Conservation (phyloP, 441 rosid genomes). For the Syzygium syzygioides region DNA sequence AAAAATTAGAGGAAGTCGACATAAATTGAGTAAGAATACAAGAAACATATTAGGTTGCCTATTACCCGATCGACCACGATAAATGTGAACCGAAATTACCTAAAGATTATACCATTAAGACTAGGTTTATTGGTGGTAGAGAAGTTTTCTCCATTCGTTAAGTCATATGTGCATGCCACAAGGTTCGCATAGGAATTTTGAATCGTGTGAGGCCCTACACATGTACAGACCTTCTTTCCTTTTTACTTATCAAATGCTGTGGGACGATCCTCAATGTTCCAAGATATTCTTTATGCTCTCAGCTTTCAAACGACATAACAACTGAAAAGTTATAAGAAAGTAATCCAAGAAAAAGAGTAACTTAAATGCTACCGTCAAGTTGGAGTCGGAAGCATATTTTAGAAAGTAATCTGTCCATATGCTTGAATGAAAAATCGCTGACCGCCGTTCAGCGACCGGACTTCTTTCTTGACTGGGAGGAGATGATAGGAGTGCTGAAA, state of each 20-base stretch:
- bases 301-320: no score
- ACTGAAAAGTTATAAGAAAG: background rate
- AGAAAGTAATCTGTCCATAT: background rate
- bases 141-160: background rate
- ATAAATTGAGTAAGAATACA: background rate
- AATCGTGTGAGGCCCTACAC: background rate
- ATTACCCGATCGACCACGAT: background rate
- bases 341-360: background rate
- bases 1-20: background rate
- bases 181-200: background rate
- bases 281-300: background rate
- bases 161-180: background rate
- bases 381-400: background rate
- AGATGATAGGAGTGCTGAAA: background rate
- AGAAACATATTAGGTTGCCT: background rate
- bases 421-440: background rate
- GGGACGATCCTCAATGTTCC: background rate
- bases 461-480: background rate
- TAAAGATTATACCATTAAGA: background rate
- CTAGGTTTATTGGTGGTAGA: background rate
- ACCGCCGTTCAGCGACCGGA: background rate
- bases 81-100: no score
- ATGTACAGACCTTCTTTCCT: background rate
- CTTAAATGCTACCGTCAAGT: background rate
- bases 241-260: no score